A percentile compares a stretch with the other conserved stretches of the same genome.
These are phyloP conservation scores for Insectozyma bohioensis DNA, from an alignment of 1,139 yeast genomes.

Conservation along the genomic window DNA sequence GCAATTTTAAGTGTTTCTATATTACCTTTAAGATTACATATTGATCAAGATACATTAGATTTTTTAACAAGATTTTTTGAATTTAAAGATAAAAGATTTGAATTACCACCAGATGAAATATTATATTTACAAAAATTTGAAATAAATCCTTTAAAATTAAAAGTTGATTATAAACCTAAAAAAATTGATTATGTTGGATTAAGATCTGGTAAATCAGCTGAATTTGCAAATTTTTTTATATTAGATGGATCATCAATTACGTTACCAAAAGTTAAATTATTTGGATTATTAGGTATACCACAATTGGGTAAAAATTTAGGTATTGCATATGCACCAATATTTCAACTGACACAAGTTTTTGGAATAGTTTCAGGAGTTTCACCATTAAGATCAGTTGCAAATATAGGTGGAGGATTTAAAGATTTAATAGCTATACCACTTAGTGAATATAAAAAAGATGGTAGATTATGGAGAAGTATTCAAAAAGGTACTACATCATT, in stretches of 20 bases:
- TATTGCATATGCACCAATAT: conserved; percentile 83
- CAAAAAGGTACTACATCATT: conserved; percentile 80
- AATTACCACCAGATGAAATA: conserved; percentile 56
- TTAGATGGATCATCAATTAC: conserved; percentile 80
- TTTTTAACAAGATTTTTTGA: conserved; percentile 77
- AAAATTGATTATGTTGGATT: conserved; percentile 81
- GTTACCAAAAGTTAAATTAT: conserved; percentile 58
- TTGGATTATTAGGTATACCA: conserved; percentile 77
- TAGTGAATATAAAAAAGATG: conserved; percentile 71
- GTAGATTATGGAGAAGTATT: conserved; percentile 65
- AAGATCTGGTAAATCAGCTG: conserved; percentile 81
- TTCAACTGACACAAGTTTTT: conserved; percentile 71
- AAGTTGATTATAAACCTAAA: conserved; percentile 90
- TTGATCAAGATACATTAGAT: conserved; percentile 92
- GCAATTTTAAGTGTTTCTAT: conserved; percentile 54
- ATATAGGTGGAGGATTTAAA: conserved; percentile 76
- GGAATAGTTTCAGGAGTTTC: conserved; percentile 83
- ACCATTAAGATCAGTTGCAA: conserved; percentile 74
- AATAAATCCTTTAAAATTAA: conserved; percentile 60
- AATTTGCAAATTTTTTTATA: conserved; percentile 82
- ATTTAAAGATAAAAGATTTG: conserved; percentile 72
- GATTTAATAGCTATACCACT: conserved; percentile 74
- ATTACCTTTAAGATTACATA: conserved; percentile 76
- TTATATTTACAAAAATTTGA: conserved; percentile 69
- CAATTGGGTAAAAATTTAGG: conserved; percentile 56